These are phyloP conservation scores for Yarrowia keelungensis DNA, from an alignment of 805 yeast genomes.

Conservation along the genomic window DNA sequence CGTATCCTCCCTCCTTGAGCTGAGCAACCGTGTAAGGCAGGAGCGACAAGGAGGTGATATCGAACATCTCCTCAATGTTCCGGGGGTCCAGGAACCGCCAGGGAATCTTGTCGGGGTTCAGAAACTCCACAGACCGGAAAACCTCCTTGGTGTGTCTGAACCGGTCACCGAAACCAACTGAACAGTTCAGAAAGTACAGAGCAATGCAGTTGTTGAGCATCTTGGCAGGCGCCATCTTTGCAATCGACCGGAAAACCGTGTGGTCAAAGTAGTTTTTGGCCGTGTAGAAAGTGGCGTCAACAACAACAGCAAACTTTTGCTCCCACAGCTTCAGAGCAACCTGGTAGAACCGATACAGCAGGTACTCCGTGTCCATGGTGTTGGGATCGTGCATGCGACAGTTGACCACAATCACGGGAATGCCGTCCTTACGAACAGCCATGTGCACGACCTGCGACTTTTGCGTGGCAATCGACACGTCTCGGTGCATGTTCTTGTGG, in stretches of 20 bases:
- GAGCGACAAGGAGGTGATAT: conserved; percentile 41
- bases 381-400: conserved; percentile 51
- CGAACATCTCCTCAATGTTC: conserved; percentile 56
- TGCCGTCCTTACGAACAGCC: conserved; percentile 73
- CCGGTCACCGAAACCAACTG: conserved; percentile 45
- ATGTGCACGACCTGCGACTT: conserved; percentile 59
- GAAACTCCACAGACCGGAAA: conserved; percentile 41
- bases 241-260: conserved; percentile 52
- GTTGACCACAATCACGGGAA: conserved; percentile 67
- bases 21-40: conserved; percentile 31
- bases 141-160: conserved; percentile 45
- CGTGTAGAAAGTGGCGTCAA: conserved; percentile 72
- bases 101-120: conserved; percentile 43
- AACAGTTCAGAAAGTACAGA: conserved; percentile 57
- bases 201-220: conserved; percentile 61
- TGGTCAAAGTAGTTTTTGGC: conserved; percentile 46
- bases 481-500: conserved; percentile 61
- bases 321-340: conserved; percentile 76
- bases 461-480: conserved; percentile 5
- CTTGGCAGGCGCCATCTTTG: conserved; percentile 59
- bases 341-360: conserved; percentile 67
- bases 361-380: conserved; percentile 56
- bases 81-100: conserved; percentile 56
- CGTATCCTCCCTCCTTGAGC: conserved; percentile 4
- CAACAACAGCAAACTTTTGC: conserved; percentile 63